These are phyloP conservation scores for Rhodotorula babjevae DNA, from an alignment of 768 basidiomycete genomes.

Conservation along the genomic window DNA sequence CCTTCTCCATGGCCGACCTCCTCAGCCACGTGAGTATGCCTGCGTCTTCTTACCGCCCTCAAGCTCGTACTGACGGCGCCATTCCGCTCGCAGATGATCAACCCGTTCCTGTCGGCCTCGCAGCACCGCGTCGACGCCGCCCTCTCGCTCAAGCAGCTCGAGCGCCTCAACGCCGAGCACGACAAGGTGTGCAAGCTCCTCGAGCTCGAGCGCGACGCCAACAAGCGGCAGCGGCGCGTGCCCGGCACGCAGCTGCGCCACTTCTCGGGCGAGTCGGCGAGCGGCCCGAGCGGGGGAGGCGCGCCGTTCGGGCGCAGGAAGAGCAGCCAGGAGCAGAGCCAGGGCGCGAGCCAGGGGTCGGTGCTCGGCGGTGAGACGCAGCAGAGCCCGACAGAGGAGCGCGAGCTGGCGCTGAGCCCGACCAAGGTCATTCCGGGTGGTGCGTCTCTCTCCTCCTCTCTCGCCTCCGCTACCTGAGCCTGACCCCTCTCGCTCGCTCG, in stretches of 20 bases:
- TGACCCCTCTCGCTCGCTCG: neutral
- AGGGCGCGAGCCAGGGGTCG: neutral
- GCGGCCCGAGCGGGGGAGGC: neutral
- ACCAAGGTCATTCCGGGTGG: constrained; percentile 4
- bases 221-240: neutral
- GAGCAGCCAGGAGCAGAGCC: neutral
- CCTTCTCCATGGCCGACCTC: neutral
- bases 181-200: neutral
- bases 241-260: neutral
- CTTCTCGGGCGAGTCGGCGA: neutral
- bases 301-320: neutral
- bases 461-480: no score
- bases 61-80: no score
- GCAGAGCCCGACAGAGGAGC: neutral
- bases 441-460: neutral
- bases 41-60: no score
- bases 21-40: neutral
- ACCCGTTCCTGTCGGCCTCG: neutral
- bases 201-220: neutral
- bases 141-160: neutral
- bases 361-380: neutral
- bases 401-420: neutral
- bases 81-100: neutral
- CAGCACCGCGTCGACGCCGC: neutral
- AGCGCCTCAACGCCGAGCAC: neutral